phyloP scores from a whole-genome alignment of 1,284 basidiomycete species.

The Malassezia pachydermatis region DNA sequence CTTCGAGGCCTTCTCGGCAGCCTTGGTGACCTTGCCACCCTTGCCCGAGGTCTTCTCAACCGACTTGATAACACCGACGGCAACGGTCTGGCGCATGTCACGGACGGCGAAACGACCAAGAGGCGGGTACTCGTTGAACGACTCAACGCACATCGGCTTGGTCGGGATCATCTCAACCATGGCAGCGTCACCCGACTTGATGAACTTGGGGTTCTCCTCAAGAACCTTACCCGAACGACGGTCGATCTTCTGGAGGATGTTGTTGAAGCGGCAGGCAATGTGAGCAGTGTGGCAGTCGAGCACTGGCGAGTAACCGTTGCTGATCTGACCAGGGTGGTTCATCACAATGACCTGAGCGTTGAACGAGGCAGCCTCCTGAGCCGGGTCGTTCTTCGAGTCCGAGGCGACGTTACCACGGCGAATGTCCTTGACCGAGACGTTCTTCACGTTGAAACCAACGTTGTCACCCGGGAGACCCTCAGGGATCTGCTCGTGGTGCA shows the following conservation, averaged over 20 bases:
- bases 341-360: slow-evolving; percentile 99
- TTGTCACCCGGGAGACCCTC: slow-evolving; percentile 97
- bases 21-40: slow-evolving; percentile 67
- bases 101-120: slow-evolving; percentile 83
- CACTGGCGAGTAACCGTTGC: slow-evolving; percentile 92
- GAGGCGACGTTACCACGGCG: slow-evolving; percentile 98
- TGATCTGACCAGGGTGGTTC: slow-evolving; percentile 99
- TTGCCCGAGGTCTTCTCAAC: slow-evolving; percentile 26
- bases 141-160: slow-evolving; percentile 97
- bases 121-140: slow-evolving; percentile 95
- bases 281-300: slow-evolving; percentile 99
- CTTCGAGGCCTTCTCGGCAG: slow-evolving; percentile 73
- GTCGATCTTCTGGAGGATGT: slow-evolving; percentile 98
- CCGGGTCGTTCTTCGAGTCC: slow-evolving; percentile 99
- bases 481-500: slow-evolving; percentile 99
- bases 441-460: slow-evolving; percentile 83
- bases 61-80: slow-evolving; percentile 85
- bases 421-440: slow-evolving; percentile 99
- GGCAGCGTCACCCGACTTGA: slow-evolving; percentile 59
- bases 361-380: slow-evolving; percentile 98
- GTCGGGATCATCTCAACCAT: slow-evolving; percentile 94
- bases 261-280: slow-evolving; percentile 99
- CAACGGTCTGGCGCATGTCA: slow-evolving; percentile 53
- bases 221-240: slow-evolving; percentile 80
- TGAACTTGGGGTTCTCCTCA: slow-evolving; percentile 82